Evolutionary conservation across 306 rosid species (phyloP), one percentile per base, ranked within the genome.

Genomic region (Sicyos baderoa): DNA sequence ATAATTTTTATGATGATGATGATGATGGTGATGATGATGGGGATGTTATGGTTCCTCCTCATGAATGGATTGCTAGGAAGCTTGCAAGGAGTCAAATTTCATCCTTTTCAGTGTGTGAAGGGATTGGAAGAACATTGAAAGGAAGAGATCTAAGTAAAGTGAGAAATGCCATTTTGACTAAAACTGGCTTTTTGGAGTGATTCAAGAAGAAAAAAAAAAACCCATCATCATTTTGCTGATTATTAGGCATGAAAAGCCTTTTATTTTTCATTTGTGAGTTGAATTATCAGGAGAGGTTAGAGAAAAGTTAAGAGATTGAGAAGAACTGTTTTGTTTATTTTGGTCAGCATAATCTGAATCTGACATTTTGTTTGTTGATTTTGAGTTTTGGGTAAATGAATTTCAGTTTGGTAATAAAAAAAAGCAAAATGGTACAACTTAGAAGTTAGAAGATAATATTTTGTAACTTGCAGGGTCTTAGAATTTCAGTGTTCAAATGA

Each of bases 101-200:
- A 37, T 92, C 96, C 6, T 92, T 87, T 76, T 92, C 95, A 58
- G 91, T 92, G 44, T 89, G 93, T 79, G 98, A 92, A 87, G 96
- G 96, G 19, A 74, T 76, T 37, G 96, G 98, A 12, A 89, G 98
- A 76, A 92, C 89, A 13, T 86, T 92, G 67, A 92, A 92, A 81
- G 98, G 98, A 15, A 87, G 98, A 81, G 98, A 92, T 83, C 92
- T 92, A 47, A 92, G 95, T 86, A 92, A 86, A 80, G 89, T 92
- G 49, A 89, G 98, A 66, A 81, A 92, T 80, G 83, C 87, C 64
- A 73, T 92, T 80, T 78, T 87, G 81, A 82, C 88, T 50, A 87
- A 92, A 83, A 92, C 98, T 72, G 98, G 98, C 49, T 92, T 92
- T 82, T 76, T 92, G 13, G 98, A 87, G 89, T 89, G 82, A 40